phyloP scores from a whole-genome alignment of 371 early-diverging fungal species.

The Rhizopus sp. region DNA sequence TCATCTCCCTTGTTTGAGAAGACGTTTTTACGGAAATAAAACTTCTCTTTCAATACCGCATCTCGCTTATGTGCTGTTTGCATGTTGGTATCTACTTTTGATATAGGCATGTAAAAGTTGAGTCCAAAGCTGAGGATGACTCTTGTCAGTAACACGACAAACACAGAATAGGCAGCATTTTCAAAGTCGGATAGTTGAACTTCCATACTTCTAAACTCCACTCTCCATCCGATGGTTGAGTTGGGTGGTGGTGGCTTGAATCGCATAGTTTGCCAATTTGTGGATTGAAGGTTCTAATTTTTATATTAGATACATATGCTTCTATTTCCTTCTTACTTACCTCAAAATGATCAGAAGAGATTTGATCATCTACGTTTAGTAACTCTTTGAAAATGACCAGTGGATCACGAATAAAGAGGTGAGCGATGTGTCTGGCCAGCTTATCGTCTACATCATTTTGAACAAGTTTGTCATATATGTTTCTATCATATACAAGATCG shows the following conservation, averaged over 20 bases:
- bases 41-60: slow-evolving; percentile 80
- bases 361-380: slow-evolving; percentile 81
- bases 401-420: slow-evolving; percentile 98
- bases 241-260: slow-evolving; percentile 98
- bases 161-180: slow-evolving; percentile 95
- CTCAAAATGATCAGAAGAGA: slow-evolving; percentile 94
- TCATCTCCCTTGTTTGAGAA: slow-evolving; percentile 56
- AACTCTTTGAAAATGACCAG: slow-evolving; percentile 93
- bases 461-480: slow-evolving; percentile 72
- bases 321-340: slow-evolving; percentile 35
- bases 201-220: slow-evolving; percentile 99
- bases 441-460: slow-evolving; percentile 84
- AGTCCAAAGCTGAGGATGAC: slow-evolving; percentile 89
- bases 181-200: slow-evolving; percentile 98
- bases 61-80: slow-evolving; percentile 84
- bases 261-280: slow-evolving; percentile 99
- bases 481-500: slow-evolving; percentile 78
- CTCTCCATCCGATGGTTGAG: slow-evolving; percentile 93
- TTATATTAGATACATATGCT: neutral
- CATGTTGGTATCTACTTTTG: slow-evolving; percentile 97
- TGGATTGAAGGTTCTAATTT: slow-evolving; percentile 95
- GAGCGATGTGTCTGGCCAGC: slow-evolving; percentile 93
- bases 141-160: slow-evolving; percentile 91
- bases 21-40: slow-evolving; percentile 88
- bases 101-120: slow-evolving; percentile 97